Evolutionary conservation across 1,284 basidiomycete genomes (phyloP).

Genomic region (Trametes polyzona): DNA sequence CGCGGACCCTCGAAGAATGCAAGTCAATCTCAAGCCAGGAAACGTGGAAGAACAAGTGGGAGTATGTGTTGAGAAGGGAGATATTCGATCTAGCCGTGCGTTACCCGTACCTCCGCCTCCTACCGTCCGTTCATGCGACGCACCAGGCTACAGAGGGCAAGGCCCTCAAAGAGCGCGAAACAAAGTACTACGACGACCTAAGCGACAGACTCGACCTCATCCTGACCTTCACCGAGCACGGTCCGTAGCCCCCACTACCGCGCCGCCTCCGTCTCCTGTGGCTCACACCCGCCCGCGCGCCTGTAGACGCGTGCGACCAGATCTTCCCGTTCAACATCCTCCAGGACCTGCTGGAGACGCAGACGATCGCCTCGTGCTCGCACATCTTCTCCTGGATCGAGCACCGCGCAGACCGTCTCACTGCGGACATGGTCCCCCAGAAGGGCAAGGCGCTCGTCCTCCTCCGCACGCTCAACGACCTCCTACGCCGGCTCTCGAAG

Average conservation of each 20-base stretch:
- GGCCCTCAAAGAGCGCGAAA: constrained; percentile 50
- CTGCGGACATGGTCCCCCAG: constrained; percentile 76
- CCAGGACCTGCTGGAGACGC: constrained; percentile 78
- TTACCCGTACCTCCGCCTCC: constrained; percentile 16
- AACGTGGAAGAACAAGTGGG: constrained; percentile 71
- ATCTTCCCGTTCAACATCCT: constrained; percentile 66
- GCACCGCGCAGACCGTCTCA: constrained; percentile 63
- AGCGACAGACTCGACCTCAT: constrained; percentile 69
- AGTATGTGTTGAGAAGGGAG: constrained; percentile 68
- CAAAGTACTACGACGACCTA: constrained; percentile 64
- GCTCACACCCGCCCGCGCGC: constrained; percentile 20
- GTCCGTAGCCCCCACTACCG: constrained; percentile 41
- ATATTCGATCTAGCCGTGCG: constrained; percentile 71
- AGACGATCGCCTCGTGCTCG: constrained; percentile 81
- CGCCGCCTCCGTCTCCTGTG: not conserved
- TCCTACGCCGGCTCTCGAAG: constrained; percentile 83
- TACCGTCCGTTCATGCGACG: not conserved
- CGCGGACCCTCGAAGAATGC: constrained; percentile 47
- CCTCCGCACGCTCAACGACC: constrained; percentile 84
- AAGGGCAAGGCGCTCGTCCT: constrained; percentile 87
- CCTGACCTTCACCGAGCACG: constrained; percentile 73
- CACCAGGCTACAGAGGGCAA: constrained; percentile 64
- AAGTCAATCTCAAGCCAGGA: constrained; percentile 50
- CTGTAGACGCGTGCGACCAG: constrained; percentile 55
- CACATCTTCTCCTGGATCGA: constrained; percentile 88